A percentile compares a stretch with the other conserved stretches of the same genome.
Evolutionary conservation across 306 rosid species (phyloP).

Genomic region (Hippophae rhamnoides): DNA sequence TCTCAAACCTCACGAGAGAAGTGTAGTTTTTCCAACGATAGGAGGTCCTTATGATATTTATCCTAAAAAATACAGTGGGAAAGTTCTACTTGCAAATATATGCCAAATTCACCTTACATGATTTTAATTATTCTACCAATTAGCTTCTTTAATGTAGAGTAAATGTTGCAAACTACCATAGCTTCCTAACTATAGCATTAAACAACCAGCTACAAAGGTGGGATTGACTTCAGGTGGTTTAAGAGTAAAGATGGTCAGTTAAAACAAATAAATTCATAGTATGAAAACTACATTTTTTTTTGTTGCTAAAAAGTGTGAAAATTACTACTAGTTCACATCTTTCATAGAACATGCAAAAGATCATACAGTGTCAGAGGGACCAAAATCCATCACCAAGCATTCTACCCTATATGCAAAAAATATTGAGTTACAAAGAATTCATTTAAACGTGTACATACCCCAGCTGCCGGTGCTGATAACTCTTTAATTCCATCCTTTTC

Average conservation of each 20-base stretch:
- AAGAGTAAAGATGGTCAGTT: neutral
- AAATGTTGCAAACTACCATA: constrained; percentile 3
- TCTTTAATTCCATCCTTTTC: constrained; percentile 65
- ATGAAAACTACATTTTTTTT: neutral
- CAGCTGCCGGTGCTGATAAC: constrained; percentile 92
- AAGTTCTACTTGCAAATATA: too few relatives aligned
- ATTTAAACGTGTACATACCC: constrained; percentile 40
- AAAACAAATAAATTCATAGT: neutral
- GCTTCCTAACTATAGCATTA: constrained; percentile 3
- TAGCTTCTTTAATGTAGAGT: too few relatives aligned
- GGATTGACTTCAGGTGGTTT: constrained; percentile 5
- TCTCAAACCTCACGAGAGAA: too few relatives aligned
- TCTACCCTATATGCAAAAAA: constrained; percentile 4
- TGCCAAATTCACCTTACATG: too few relatives aligned
- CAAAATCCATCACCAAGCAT: constrained; percentile 9
- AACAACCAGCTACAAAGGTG: constrained; percentile 4
- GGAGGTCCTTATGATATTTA: too few relatives aligned
- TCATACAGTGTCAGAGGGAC: too few relatives aligned
- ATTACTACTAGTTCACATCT: too few relatives aligned
- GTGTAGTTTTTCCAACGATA: too few relatives aligned
- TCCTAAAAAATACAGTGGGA: too few relatives aligned
- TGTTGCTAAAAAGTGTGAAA: too few relatives aligned
- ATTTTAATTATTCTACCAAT: too few relatives aligned
- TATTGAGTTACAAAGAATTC: neutral
- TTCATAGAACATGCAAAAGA: too few relatives aligned